A percentile compares a stretch with the other conserved stretches of the same genome.
These are phyloP conservation scores for Erigeron philadelphicus DNA, from an alignment of 140 eudicot species.

Conservation along the genomic window DNA sequence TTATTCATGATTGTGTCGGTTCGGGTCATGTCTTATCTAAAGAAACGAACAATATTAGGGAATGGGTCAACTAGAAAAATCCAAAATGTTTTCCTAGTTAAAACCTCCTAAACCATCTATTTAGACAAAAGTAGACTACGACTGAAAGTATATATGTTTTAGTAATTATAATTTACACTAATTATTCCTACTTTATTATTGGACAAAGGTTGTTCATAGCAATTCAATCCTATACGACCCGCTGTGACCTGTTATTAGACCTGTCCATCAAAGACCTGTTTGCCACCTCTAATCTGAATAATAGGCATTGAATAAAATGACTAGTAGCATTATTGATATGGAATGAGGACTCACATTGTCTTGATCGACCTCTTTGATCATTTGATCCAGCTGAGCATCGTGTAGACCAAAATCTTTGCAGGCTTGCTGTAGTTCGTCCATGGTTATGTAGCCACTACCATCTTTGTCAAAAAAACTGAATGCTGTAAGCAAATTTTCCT, in stretches of 20 bases:
- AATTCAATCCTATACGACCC: too few relatives aligned
- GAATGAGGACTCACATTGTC: constrained; percentile 56
- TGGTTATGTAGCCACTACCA: constrained; percentile 88
- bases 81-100: neutral
- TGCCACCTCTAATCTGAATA: neutral
- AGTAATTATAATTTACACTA: too few relatives aligned
- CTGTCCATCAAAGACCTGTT: neutral
- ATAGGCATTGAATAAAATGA: neutral
- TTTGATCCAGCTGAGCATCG: constrained; percentile 65
- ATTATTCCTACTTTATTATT: too few relatives aligned
- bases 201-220: too few relatives aligned
- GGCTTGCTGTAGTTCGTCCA: constrained; percentile 89
- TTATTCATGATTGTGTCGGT: too few relatives aligned
- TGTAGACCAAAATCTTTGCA: constrained; percentile 77
- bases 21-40: neutral
- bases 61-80: too few relatives aligned
- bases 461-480: constrained; percentile 85
- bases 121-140: too few relatives aligned
- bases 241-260: too few relatives aligned
- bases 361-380: constrained; percentile 68
- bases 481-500: constrained; percentile 82
- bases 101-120: neutral
- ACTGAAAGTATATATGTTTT: too few relatives aligned
- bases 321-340: neutral
- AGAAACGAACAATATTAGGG: neutral